Evolutionary conservation across 2,329 filamentous ascomycete genomes (phyloP).

Genomic region (Pleurostoma richardsiae): DNA sequence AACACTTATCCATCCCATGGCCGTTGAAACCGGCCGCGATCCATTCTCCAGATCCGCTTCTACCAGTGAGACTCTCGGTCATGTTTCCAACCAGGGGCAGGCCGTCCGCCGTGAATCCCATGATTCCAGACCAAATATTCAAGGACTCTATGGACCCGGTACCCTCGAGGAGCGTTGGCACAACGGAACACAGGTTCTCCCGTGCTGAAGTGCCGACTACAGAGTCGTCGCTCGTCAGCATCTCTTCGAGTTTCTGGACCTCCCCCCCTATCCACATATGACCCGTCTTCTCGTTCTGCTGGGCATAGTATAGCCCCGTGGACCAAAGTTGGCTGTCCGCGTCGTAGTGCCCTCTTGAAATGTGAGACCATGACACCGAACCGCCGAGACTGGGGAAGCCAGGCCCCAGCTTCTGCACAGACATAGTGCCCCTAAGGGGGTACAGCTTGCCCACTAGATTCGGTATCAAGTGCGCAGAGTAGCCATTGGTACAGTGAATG

Average conservation of each 20-base stretch:
- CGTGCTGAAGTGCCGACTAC: background rate
- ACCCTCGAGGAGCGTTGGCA: constrained; percentile 1
- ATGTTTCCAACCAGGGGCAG: constrained; percentile 19
- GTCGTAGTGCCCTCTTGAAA: background rate
- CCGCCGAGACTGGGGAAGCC: background rate
- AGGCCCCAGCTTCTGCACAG: constrained; percentile 25
- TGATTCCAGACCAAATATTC: constrained; percentile 20
- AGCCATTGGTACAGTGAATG: constrained; percentile 36
- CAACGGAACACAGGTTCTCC: background rate
- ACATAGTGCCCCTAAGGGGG: constrained; percentile 35
- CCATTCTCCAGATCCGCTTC: constrained; percentile 16
- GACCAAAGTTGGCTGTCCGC: background rate
- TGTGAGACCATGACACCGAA: background rate
- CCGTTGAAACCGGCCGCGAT: constrained; percentile 22
- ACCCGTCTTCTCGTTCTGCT: constrained; percentile 4
- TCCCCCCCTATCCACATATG: constrained; percentile 5
- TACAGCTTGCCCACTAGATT: constrained; percentile 26
- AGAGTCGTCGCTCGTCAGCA: constrained; percentile 3
- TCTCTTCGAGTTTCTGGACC: constrained; percentile 1
- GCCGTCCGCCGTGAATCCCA: constrained; percentile 19
- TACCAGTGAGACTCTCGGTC: constrained; percentile 7
- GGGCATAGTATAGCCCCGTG: constrained; percentile 4
- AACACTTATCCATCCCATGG: constrained; percentile 22
- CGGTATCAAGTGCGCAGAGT: constrained; percentile 33
- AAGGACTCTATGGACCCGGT: background rate